These are phyloP conservation scores for Ceratocystis lukuohia DNA, from an alignment of 2,329 filamentous ascomycete genomes.

Conservation along the genomic window DNA sequence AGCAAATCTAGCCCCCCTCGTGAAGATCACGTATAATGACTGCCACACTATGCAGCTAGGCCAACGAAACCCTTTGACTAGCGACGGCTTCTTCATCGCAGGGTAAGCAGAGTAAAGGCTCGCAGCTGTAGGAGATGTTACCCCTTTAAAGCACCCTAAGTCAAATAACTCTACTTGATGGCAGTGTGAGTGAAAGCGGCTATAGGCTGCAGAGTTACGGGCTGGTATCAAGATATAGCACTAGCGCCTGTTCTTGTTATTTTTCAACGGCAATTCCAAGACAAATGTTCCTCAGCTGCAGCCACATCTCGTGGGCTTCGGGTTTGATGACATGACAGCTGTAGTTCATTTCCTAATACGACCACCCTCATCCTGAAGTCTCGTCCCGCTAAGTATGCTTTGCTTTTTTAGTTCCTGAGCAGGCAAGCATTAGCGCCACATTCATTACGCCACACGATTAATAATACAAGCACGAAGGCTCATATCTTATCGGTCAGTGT, in stretches of 20 bases:
- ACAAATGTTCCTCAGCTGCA: conserved; percentile 1
- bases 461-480: background rate
- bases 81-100: background rate
- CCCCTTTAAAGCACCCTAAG: too few species aligned
- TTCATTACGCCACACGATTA: background rate
- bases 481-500: conserved; percentile 13
- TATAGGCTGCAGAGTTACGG: too few species aligned
- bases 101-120: too few species aligned
- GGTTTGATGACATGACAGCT: conserved; percentile 1
- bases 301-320: conserved; percentile 1
- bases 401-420: background rate
- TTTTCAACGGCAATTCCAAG: background rate
- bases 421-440: background rate
- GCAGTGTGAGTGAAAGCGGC: too few species aligned
- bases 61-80: too few species aligned
- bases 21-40: too few species aligned
- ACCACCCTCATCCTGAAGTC: background rate
- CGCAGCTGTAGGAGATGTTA: too few species aligned
- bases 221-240: too few species aligned
- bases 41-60: too few species aligned
- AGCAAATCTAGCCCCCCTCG: too few species aligned
- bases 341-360: conserved; percentile 8
- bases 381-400: background rate
- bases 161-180: too few species aligned
- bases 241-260: background rate